Percentiles rank a stretch among this genome's conserved stretches.
phyloP scores from a whole-genome alignment of 75 land plant genomes.

The Pseudotsuga menziesii region DNA sequence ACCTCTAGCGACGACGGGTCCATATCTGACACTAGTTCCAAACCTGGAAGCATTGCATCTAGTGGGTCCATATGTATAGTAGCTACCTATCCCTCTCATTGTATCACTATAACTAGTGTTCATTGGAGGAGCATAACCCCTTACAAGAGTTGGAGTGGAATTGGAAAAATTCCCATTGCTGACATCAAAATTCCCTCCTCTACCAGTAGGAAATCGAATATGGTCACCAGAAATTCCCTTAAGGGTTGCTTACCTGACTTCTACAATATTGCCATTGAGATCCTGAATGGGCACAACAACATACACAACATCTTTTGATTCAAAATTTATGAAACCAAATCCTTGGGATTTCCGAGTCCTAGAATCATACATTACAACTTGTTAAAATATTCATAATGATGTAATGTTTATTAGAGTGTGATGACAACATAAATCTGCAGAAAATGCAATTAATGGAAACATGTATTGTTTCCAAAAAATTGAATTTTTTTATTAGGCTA shows the following conservation, averaged over 20 bases:
- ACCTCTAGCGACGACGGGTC: constrained; percentile 16
- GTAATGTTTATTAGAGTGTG: too few species aligned
- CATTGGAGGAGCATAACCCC: constrained; percentile 8
- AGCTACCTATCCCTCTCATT: constrained; percentile 23
- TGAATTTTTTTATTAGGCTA: too few species aligned
- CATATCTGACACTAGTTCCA: constrained; percentile 22
- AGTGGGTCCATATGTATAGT: constrained; percentile 20
- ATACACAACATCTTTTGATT: constrained; percentile 44
- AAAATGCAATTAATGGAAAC: too few species aligned
- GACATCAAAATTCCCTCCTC: not conserved
- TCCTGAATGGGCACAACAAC: constrained; percentile 29
- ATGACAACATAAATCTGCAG: too few species aligned
- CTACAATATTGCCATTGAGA: constrained; percentile 43
- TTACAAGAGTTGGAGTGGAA: constrained; percentile 10
- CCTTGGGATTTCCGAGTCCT: constrained; percentile 39
- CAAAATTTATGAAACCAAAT: constrained; percentile 42
- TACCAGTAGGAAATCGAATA: constrained; percentile 21
- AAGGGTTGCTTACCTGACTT: constrained; percentile 31
- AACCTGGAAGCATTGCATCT: constrained; percentile 15
- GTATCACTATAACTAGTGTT: constrained; percentile 25
- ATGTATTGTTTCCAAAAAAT: too few species aligned
- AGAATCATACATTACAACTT: constrained; percentile 48
- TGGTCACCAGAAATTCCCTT: constrained; percentile 58
- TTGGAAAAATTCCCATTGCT: constrained; percentile 9
- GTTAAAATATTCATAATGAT: too few species aligned